phyloP scores from a whole-genome alignment of 2,329 filamentous ascomycete genomes.

The Calonectria ilicicola region DNA sequence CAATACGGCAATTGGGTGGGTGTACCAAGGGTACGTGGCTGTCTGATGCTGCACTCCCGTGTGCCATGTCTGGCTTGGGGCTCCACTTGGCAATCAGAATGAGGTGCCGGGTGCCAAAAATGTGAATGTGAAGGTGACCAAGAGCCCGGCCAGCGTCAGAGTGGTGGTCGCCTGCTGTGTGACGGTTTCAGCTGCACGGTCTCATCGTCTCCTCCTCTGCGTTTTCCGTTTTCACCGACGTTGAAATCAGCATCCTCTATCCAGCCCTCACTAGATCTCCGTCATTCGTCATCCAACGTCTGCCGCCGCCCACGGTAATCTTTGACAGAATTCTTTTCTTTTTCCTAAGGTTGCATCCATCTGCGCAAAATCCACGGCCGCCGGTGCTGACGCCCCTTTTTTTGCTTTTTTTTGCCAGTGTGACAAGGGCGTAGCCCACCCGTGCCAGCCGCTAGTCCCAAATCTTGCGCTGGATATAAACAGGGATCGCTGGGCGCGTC shows the following conservation, averaged over 20 bases:
- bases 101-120: neutral
- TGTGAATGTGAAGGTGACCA: conserved; percentile 2
- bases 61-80: neutral
- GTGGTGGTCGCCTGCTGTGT: conserved; percentile 13
- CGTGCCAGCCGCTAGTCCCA: conserved; percentile 42
- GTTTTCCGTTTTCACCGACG: conserved; percentile 4
- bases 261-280: neutral
- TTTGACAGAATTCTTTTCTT: neutral
- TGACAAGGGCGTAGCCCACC: conserved; percentile 38
- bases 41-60: neutral
- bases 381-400: conserved; percentile 29
- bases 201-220: conserved; percentile 11
- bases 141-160: neutral
- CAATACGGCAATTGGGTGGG: conserved; percentile 7
- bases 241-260: neutral
- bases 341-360: conserved; percentile 26
- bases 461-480: conserved; percentile 40
- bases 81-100: neutral
- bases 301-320: neutral
- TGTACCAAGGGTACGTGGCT: conserved; percentile 2
- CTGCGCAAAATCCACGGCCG: conserved; percentile 18
- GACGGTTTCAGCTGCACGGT: conserved; percentile 23
- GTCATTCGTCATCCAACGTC: neutral
- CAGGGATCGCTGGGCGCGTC: conserved; percentile 43
- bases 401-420: conserved; percentile 27